Conservation (phyloP, 179 eudicot genomes). For the Patellifolia procumbens region DNA sequence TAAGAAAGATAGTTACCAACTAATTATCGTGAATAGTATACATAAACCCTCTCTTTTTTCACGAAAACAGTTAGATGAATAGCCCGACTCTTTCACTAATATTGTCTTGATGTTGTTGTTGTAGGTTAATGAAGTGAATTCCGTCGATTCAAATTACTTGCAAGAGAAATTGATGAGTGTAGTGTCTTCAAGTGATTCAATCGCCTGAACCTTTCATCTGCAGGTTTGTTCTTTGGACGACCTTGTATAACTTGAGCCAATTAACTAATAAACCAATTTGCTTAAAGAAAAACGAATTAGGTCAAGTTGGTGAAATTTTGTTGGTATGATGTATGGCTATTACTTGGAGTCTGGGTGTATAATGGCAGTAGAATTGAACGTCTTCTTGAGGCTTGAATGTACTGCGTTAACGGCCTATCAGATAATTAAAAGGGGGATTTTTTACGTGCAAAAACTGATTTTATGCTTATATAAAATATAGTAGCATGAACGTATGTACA, state of each 20-base stretch:
- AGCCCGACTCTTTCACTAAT: too few relatives aligned
- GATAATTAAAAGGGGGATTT: neutral
- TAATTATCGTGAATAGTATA: too few relatives aligned
- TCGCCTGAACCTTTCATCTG: neutral
- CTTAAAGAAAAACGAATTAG: neutral
- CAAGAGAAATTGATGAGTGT: slow-evolving; percentile 23
- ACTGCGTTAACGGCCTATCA: neutral
- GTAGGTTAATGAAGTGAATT: slow-evolving; percentile 24
- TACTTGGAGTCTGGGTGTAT: too few relatives aligned
- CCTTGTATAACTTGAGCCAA: neutral
- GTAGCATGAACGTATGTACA: too few relatives aligned
- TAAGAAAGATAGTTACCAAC: too few relatives aligned
- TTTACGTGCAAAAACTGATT: neutral
- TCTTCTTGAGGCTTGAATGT: neutral
- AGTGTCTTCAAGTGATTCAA: slow-evolving; percentile 9
- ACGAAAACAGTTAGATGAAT: too few relatives aligned
- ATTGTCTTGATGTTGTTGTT: neutral
- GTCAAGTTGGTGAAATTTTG: neutral
- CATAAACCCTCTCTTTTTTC: too few relatives aligned
- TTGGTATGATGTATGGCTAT: too few relatives aligned
- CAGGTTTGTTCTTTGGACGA: slow-evolving; percentile 10
- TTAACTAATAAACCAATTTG: neutral
- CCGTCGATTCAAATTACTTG: slow-evolving; percentile 22
- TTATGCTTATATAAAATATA: neutral
- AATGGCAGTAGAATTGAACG: neutral